A percentile compares a stretch with the other conserved stretches of the same genome.
These are phyloP conservation scores for Diaporthe eres DNA, from an alignment of 2,329 filamentous ascomycete species.

Conservation along the genomic window DNA sequence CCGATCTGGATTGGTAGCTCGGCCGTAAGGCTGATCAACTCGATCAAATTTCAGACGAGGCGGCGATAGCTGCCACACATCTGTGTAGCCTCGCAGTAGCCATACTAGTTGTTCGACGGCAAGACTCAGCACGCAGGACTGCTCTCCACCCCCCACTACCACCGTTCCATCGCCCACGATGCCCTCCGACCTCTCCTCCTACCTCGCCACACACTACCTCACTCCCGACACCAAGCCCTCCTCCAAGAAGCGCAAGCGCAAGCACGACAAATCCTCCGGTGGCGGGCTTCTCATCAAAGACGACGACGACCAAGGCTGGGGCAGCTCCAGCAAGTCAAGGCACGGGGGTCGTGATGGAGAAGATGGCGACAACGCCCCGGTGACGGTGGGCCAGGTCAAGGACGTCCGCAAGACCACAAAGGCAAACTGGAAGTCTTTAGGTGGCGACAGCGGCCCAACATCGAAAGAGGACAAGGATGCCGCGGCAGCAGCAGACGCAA, in stretches of 20 bases:
- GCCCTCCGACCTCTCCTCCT: slow-evolving; percentile 79
- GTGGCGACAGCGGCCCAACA: slow-evolving; percentile 58
- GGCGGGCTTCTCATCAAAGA: slow-evolving; percentile 72
- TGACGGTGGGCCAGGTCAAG: slow-evolving; percentile 66
- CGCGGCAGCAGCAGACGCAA: slow-evolving; percentile 81
- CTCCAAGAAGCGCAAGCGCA: slow-evolving; percentile 75
- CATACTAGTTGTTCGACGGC: neutral
- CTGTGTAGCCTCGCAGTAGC: neutral
- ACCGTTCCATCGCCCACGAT: slow-evolving; percentile 51
- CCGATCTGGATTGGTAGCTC: slow-evolving; percentile 15
- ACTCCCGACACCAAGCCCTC: slow-evolving; percentile 67
- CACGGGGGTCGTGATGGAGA: slow-evolving; percentile 65
- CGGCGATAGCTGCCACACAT: neutral
- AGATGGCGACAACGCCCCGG: slow-evolving; percentile 58
- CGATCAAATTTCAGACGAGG: slow-evolving; percentile 9
- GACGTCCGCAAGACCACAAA: slow-evolving; percentile 84
- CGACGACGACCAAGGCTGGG: slow-evolving; percentile 74
- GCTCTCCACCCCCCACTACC: slow-evolving; percentile 30
- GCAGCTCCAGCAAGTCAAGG: slow-evolving; percentile 49
- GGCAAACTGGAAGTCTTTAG: slow-evolving; percentile 82
- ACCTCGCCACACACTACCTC: slow-evolving; percentile 93
- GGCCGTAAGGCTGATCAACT: slow-evolving; percentile 32
- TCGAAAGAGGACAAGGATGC: slow-evolving; percentile 55
- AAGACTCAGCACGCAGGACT: neutral
- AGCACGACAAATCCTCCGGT: slow-evolving; percentile 58